Percentiles rank a stretch among this genome's conserved stretches.
Conservation (phyloP, 805 yeast genomes). For the Cyberlindnera maclurae region DNA sequence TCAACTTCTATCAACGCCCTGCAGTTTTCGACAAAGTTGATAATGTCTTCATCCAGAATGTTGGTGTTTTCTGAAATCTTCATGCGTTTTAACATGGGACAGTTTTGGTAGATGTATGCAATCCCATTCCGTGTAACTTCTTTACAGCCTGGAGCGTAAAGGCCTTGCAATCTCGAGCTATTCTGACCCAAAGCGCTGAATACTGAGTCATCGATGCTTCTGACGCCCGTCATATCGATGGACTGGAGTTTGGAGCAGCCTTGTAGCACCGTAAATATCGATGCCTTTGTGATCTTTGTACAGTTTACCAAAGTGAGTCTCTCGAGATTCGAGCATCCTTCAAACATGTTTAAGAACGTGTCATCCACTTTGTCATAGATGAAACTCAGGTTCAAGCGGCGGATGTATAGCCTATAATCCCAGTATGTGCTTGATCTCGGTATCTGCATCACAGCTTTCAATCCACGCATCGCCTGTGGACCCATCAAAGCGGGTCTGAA, state of each 20-base stretch:
- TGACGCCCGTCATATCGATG: constrained; percentile 79
- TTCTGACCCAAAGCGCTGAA: constrained; percentile 57
- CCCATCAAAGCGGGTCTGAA: constrained; percentile 71
- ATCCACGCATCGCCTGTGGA: constrained; percentile 40
- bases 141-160: constrained; percentile 82
- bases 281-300: constrained; percentile 47
- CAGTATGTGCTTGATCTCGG: constrained; percentile 46
- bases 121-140: constrained; percentile 63
- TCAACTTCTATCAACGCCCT: constrained; percentile 84
- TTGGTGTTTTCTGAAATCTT: constrained; percentile 67
- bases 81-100: constrained; percentile 75
- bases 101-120: constrained; percentile 45
- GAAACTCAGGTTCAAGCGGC: constrained; percentile 72
- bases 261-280: constrained; percentile 54
- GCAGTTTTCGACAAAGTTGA: constrained; percentile 60
- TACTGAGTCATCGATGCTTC: constrained; percentile 61
- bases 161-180: constrained; percentile 78
- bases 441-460: constrained; percentile 47
- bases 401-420: constrained; percentile 63
- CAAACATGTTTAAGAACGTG: constrained; percentile 49
- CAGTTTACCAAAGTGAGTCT: constrained; percentile 83
- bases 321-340: constrained; percentile 71
- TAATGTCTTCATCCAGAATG: constrained; percentile 58
- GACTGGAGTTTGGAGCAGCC: constrained; percentile 72
- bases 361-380: constrained; percentile 66